Evolutionary conservation across 768 basidiomycete species (phyloP).

Genomic region (Podaxis pistillaris): DNA sequence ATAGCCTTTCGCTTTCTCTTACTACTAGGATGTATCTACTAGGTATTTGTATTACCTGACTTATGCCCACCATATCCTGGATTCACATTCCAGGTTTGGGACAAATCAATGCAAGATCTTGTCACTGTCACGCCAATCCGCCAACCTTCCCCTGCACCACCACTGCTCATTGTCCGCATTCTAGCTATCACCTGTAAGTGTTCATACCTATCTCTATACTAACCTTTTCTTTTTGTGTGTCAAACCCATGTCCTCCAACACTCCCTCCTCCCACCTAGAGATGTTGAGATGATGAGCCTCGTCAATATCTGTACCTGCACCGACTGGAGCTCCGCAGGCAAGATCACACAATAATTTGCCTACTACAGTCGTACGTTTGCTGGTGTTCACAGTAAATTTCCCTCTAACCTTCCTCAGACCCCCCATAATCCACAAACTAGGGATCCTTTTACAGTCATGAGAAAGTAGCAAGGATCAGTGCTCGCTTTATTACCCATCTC

Average conservation of each 20-base stretch:
- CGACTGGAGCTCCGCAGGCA: constrained; percentile 9
- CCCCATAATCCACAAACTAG: constrained; percentile 26
- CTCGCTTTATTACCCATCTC: constrained; percentile 78
- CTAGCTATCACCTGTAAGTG: too few species aligned
- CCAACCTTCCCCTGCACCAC: too few species aligned
- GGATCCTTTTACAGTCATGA: constrained; percentile 81
- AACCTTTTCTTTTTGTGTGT: too few species aligned
- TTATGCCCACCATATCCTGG: too few species aligned
- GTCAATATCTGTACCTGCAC: constrained; percentile 4
- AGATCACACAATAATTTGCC: constrained; percentile 11
- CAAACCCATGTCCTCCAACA: constrained; percentile 5
- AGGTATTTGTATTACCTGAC: too few species aligned
- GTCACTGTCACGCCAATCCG: too few species aligned
- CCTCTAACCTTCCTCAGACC: constrained; percentile 19
- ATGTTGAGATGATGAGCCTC: constrained; percentile 3
- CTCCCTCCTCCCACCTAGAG: constrained; percentile 9
- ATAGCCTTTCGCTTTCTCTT: too few species aligned
- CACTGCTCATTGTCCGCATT: too few species aligned
- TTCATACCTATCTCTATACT: too few species aligned
- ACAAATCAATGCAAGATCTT: too few species aligned
- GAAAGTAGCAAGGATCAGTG: constrained; percentile 62
- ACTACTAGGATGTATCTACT: too few species aligned
- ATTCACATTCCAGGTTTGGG: too few species aligned
- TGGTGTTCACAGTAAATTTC: constrained; percentile 9
- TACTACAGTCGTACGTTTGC: constrained; percentile 3